A percentile compares a stretch with the other conserved stretches of the same genome.
phyloP scores from a whole-genome alignment of 768 basidiomycete genomes.

The Rhodocollybia butyracea region DNA sequence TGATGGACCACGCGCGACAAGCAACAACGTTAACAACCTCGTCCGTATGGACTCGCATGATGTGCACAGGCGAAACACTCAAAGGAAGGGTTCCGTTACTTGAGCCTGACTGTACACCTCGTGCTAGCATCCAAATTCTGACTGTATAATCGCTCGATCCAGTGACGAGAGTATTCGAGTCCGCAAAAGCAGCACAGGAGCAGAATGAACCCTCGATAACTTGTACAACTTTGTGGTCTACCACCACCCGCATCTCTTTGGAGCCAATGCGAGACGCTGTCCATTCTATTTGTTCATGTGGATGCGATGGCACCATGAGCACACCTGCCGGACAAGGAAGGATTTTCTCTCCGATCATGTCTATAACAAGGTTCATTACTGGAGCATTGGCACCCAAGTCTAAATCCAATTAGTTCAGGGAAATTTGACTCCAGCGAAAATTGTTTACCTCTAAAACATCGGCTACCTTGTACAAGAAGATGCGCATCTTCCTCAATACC shows the following conservation, averaged over 20 bases:
- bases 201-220: slow-evolving; percentile 72
- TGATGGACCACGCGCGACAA: slow-evolving; percentile 78
- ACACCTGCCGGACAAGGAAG: slow-evolving; percentile 60
- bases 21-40: slow-evolving; percentile 66
- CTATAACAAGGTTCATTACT: slow-evolving; percentile 51
- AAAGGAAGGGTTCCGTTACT: slow-evolving; percentile 21
- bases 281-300: slow-evolving; percentile 76
- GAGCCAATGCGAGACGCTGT: slow-evolving; percentile 37
- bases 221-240: slow-evolving; percentile 71
- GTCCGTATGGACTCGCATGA: slow-evolving; percentile 78
- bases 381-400: slow-evolving; percentile 47
- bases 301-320: slow-evolving; percentile 52
- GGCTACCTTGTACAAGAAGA: slow-evolving; percentile 54
- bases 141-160: slow-evolving; percentile 79
- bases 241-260: slow-evolving; percentile 56
- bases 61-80: slow-evolving; percentile 52
- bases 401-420: too few relatives aligned
- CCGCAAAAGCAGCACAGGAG: slow-evolving; percentile 76
- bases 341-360: slow-evolving; percentile 55
- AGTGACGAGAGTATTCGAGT: slow-evolving; percentile 69
- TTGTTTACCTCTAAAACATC: slow-evolving; percentile 52
- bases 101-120: slow-evolving; percentile 27
- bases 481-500: slow-evolving; percentile 86
- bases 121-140: slow-evolving; percentile 72
- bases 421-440: background rate